Evolutionary conservation across 164 flowering plant genomes (phyloP), one percentile per base, ranked within the genome.

Genomic region (Platanus orientalis): DNA sequence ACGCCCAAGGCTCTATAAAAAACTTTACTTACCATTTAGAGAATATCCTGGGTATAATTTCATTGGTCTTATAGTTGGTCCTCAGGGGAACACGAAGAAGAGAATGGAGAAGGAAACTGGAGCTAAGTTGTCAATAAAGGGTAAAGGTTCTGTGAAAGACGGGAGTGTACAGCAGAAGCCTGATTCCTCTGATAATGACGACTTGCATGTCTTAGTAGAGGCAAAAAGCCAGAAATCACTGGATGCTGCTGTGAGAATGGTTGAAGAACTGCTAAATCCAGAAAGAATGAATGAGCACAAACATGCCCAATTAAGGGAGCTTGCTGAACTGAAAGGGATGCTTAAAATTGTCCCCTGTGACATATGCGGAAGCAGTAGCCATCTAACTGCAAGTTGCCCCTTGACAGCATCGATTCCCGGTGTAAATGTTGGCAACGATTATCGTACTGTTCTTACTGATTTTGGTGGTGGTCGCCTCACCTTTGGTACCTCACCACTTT

Each of bases 11-110:
- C 49, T 71, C 56, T 54, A 17, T 32, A 83, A 72, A 72, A 80
- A 83, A 65, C 75, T 83, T 16, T 83, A 78, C 58, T 68, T 83
- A 34, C 87, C 87, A 2, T 29, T 60, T 26, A 80, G 64, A 65
- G 79, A 80, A 60, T 80, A 80, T 50, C 87, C 87, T 11, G 63
- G 36, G 0, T 75, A 78, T 63, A 83, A 83, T 60, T 83, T 83
- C 48, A 56, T 79, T 29, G 84, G 81, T 42, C 75, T 73, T 19
- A 75, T 80, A 58, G 57, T 83, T 62, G 87, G 83, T 1, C 84
- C 83, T 4, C 62, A 71, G 4, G 87, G 84, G 20, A 73, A 63
- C 58, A 83, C 76, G 0, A 73, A 59, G 45, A 80, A 75, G 66
- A 73, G 72, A 62, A 75, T 83, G 84, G 77, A 83, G 71, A 75